Evolutionary conservation across 1,284 basidiomycete species (phyloP).

Genomic region (Apiotrichum porosum): DNA sequence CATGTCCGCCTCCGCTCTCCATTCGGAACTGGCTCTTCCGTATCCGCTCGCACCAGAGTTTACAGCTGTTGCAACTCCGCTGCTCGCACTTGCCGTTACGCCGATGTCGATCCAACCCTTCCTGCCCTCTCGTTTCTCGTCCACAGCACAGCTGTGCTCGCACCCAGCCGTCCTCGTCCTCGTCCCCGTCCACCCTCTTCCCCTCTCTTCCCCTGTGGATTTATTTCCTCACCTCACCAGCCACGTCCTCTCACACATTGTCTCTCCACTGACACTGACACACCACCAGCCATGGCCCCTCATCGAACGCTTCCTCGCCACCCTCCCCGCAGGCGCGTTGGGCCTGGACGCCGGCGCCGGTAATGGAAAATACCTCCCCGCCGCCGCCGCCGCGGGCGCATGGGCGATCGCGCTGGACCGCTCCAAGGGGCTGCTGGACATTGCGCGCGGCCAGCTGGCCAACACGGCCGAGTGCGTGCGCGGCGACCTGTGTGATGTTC

Average conservation of each 20-base stretch:
- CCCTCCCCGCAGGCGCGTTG: conserved; percentile 68
- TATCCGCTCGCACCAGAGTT: too few species aligned
- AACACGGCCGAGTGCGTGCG: conserved; percentile 36
- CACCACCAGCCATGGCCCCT: conserved; percentile 87
- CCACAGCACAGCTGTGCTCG: too few species aligned
- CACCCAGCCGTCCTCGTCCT: too few species aligned
- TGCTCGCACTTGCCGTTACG: too few species aligned
- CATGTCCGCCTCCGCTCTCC: too few species aligned
- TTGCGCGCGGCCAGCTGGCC: conserved; percentile 58
- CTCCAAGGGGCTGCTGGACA: conserved; percentile 67
- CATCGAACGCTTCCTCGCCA: conserved; percentile 71
- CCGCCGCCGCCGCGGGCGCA: conserved; percentile 49
- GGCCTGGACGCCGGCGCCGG: conserved; percentile 95
- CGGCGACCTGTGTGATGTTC: conserved; percentile 61
- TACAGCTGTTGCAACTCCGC: too few species aligned
- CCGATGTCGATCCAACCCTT: too few species aligned
- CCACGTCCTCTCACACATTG: too few species aligned
- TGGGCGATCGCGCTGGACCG: conserved; percentile 75
- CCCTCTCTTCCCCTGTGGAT: too few species aligned
- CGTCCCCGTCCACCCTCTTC: conserved; percentile 15
- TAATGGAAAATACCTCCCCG: conserved; percentile 91
- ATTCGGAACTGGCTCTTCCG: too few species aligned
- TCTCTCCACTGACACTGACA: neutral
- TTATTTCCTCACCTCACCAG: too few species aligned
- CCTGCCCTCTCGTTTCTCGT: too few species aligned